Conservation (phyloP, 345 rosid species). For the Boechera divaricarpa region DNA sequence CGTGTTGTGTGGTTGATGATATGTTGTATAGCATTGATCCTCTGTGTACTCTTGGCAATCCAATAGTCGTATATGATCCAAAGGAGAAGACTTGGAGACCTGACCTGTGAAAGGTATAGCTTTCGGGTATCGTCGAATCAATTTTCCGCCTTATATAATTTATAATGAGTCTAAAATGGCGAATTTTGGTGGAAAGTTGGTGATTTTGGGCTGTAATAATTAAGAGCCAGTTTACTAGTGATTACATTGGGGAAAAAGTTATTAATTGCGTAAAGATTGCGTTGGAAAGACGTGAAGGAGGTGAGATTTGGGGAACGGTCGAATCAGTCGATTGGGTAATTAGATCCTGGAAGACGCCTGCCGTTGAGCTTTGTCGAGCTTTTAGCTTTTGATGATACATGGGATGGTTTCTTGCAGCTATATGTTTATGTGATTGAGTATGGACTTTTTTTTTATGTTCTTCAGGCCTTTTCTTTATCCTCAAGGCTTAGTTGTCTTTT, state of each 20-base stretch:
- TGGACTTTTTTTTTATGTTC: neutral
- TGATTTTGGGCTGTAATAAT: neutral
- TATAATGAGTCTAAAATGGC: neutral
- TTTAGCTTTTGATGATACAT: neutral
- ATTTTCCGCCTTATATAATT: too few relatives aligned
- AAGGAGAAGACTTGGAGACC: neutral
- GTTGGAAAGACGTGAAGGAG: conserved; percentile 1
- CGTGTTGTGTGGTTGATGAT: conserved; percentile 19
- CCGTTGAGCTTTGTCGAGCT: neutral
- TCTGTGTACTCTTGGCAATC: neutral
- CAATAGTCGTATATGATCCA: neutral
- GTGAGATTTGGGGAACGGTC: neutral
- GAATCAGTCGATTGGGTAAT: neutral
- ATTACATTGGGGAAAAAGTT: too few relatives aligned
- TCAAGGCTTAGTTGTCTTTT: conserved; percentile 4
- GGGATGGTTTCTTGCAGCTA: neutral
- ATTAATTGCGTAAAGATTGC: neutral
- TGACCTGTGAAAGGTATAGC: neutral
- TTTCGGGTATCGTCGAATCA: neutral
- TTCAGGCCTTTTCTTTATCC: neutral
- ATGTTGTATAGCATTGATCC: neutral
- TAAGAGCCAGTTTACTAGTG: rapidly evolving
- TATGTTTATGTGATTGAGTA: neutral
- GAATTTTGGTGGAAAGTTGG: conserved; percentile 21
- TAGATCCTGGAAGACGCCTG: neutral